Evolutionary conservation across 2,329 filamentous ascomycete species (phyloP).

Genomic region (Pezicula rhizophila): DNA sequence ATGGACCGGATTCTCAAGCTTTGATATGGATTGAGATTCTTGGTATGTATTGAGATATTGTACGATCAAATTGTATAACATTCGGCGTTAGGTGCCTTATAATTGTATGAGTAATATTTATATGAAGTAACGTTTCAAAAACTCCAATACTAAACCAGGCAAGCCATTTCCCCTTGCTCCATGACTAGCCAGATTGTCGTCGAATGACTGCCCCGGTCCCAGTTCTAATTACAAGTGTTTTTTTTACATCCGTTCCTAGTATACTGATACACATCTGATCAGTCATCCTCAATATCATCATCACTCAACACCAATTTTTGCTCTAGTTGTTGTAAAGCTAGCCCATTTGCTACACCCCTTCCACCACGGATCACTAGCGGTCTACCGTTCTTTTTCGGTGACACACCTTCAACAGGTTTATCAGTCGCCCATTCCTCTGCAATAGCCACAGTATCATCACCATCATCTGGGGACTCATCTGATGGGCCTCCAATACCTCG

Average conservation of each 20-base stretch:
- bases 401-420: conserved; percentile 47
- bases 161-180: too few species aligned
- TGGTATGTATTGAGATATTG: background rate
- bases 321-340: conserved; percentile 27
- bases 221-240: background rate
- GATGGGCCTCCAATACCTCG: conserved; percentile 30
- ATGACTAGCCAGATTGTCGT: background rate
- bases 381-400: conserved; percentile 39
- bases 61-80: background rate
- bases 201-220: background rate
- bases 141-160: too few species aligned
- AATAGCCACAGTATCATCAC: conserved; percentile 29
- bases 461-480: conserved; percentile 39
- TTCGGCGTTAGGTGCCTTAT: background rate
- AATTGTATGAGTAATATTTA: background rate
- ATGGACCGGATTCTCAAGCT: conserved; percentile 41
- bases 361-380: conserved; percentile 20
- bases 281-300: conserved; percentile 73
- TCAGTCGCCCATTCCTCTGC: conserved; percentile 56
- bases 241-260: background rate
- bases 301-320: conserved; percentile 70
- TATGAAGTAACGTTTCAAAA: background rate
- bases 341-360: conserved; percentile 12
- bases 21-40: background rate
- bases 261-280: conserved; percentile 2